Evolutionary conservation across 345 rosid species (phyloP).

Genomic region (Citrus unshiu): DNA sequence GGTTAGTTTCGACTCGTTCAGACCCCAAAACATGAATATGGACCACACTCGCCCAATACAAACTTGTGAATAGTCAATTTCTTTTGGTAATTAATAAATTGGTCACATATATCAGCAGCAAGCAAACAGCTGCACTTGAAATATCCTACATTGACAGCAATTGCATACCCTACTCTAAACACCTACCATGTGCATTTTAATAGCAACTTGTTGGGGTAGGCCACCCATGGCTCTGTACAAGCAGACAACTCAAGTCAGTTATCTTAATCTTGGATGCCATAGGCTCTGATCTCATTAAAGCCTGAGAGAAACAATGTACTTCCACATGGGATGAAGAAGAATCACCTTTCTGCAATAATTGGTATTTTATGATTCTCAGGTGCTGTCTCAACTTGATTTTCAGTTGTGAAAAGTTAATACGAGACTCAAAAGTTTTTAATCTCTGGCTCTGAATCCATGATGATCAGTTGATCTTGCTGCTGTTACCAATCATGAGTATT

Average conservation of each 20-base stretch:
- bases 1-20: conserved; percentile 22
- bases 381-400: not conserved
- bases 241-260: conserved; percentile 15
- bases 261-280: conserved; percentile 12
- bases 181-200: conserved; percentile 29
- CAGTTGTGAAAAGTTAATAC: not conserved
- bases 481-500: not conserved
- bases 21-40: conserved; percentile 7
- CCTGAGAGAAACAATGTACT: not conserved
- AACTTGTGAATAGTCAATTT: conserved; percentile 4
- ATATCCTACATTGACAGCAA: not conserved
- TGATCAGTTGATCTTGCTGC: not conserved
- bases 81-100: not conserved
- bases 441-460: not conserved
- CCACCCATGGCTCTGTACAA: conserved; percentile 7
- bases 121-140: conserved; percentile 8
- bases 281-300: not conserved
- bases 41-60: conserved; percentile 7
- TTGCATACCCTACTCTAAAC: not conserved
- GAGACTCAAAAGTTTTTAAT: not conserved
- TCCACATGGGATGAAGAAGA: not conserved
- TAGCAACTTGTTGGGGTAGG: conserved; percentile 20
- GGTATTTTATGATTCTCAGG: not conserved
- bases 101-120: conserved; percentile 7
- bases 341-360: not conserved